Conservation (phyloP, 805 yeast species). For the Candida palmyrensis region DNA sequence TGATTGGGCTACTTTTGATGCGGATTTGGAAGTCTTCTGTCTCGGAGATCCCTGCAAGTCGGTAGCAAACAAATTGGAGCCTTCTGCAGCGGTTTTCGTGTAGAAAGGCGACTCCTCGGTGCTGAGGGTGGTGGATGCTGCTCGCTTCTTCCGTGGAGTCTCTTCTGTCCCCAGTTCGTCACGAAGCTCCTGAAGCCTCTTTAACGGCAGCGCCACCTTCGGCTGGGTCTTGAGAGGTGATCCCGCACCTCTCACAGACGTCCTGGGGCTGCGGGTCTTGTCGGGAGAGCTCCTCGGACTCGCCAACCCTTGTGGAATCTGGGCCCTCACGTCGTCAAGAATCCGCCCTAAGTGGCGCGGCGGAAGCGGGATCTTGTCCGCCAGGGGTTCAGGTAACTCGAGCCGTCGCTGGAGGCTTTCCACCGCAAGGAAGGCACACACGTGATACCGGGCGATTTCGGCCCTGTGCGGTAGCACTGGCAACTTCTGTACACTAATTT, state of each 20-base stretch:
- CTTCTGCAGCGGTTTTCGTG: conserved; percentile 9
- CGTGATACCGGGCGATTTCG: conserved; percentile 62
- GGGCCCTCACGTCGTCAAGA: conserved; percentile 41
- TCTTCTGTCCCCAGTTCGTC: conserved; percentile 12
- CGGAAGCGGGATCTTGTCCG: conserved; percentile 56
- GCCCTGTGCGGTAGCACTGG: conserved; percentile 46
- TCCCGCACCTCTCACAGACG: too few species aligned
- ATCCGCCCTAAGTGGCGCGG: conserved; percentile 36
- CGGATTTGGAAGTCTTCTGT: conserved; percentile 25
- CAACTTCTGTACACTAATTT: conserved; percentile 46
- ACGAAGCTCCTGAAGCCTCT: conserved; percentile 23
- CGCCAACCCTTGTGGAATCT: conserved; percentile 22
- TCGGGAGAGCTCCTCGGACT: conserved; percentile 7
- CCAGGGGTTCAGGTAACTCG: conserved; percentile 44
- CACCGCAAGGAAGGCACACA: conserved; percentile 61
- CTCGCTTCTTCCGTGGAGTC: conserved; percentile 9
- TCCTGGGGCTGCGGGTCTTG: neutral
- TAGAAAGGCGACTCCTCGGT: conserved; percentile 25
- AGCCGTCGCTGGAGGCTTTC: conserved; percentile 41
- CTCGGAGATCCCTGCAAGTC: too few species aligned
- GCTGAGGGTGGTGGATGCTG: conserved; percentile 6
- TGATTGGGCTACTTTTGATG: conserved; percentile 7
- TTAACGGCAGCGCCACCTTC: conserved; percentile 32
- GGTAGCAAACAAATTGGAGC: too few species aligned
- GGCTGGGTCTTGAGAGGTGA: conserved; percentile 28